Evolutionary conservation across 331 rosid species (phyloP).

Genomic region (Pyrus hybrid): DNA sequence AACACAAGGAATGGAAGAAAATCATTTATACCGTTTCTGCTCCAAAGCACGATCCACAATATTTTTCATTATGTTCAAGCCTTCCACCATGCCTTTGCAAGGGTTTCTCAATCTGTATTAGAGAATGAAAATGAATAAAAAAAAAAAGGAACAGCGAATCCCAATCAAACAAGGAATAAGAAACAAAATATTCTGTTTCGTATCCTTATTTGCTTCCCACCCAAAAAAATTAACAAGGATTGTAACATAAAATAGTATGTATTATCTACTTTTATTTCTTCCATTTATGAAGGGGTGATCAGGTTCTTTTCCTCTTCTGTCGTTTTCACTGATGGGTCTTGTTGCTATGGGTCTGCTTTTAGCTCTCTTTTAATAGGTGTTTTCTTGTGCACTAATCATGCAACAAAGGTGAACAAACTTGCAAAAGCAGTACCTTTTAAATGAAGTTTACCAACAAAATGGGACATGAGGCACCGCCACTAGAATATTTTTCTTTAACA

Average conservation of each 20-base stretch:
- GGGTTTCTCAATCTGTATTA: slow-evolving; percentile 75
- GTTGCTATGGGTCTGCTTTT: not conserved
- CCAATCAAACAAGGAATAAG: not conserved
- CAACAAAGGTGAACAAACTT: not conserved
- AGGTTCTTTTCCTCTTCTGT: not conserved
- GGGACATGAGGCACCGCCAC: not conserved
- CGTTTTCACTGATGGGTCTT: not conserved
- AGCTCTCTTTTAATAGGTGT: not conserved
- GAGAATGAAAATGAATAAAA: not conserved
- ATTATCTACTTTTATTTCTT: not conserved
- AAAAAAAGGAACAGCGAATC: not conserved
- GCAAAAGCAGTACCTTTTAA: not conserved
- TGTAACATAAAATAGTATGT: too few species aligned
- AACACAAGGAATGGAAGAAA: slow-evolving; percentile 18
- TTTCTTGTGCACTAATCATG: not conserved
- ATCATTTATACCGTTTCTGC: slow-evolving; percentile 61
- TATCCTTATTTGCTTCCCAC: too few species aligned
- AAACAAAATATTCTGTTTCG: not conserved
- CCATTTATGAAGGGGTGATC: not conserved
- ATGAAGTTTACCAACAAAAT: not conserved
- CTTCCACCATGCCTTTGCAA: slow-evolving; percentile 91
- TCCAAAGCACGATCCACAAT: slow-evolving; percentile 93
- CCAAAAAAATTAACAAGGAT: too few species aligned
- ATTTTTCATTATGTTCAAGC: slow-evolving; percentile 71
- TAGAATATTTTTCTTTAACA: not conserved